Evolutionary conservation across 1,284 basidiomycete species (phyloP), one percentile per base, ranked within the genome.

Genomic region (Puccinia brachypodii): DNA sequence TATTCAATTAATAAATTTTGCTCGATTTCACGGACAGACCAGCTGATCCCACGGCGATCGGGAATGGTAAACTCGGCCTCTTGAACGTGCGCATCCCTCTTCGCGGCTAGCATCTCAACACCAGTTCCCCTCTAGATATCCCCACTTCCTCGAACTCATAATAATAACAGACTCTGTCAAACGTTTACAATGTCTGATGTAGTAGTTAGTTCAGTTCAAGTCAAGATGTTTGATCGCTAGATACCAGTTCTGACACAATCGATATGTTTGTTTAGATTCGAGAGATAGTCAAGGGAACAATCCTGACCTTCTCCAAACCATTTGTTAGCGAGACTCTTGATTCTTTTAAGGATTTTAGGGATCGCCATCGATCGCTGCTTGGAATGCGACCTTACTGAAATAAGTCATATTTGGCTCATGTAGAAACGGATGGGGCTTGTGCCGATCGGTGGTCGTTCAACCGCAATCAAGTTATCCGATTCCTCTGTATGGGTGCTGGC

Each of bases 401-500:
- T 28, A 2, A 25, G 14, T 64, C 28, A n/a, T 33, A 25, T 56
- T 22, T 31, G 8, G 28, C 36, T 40, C 33, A n/a, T 38, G n/a
- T 31, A 81, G 78, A 81, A 81, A 81, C 90, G 92, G n/a, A 90
- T 89, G 82, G 90, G 91, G 13, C 47, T 92, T 13, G 84, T 94
- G 44, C 92, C 92, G 3, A 87, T 94, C 36, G 94, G 94, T 0
- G 93, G 93, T 31, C 88, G 94, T 64, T 92, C 92, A 0, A 96
- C 93, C 0, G 95, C 94, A 0, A 89, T 97, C 85, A 91, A 90
- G 87, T 88, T 97, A 80, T 87, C 87, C 69, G 89, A 90, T 78
- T 91, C 92, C 25, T 91, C 90, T 3, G 90, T 97, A 33, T 96
- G 94, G 91, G 88, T 97, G 0, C 89, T 96, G 42, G 94, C 94